These are phyloP conservation scores for Heliosperma pusillum DNA, from an alignment of 148 eudicot species.

Conservation along the genomic window DNA sequence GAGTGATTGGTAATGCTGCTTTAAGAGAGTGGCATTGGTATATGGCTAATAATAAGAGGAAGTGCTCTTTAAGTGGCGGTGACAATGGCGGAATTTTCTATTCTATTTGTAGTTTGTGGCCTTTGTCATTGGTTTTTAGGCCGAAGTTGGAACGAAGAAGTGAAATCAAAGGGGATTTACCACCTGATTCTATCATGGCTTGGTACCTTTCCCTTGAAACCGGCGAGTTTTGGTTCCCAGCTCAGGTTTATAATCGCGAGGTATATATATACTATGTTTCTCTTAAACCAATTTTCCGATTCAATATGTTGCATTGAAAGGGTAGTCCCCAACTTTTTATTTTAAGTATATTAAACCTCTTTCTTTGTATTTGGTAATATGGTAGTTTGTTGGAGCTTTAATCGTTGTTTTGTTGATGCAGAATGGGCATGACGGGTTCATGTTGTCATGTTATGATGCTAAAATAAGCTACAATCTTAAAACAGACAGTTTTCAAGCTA, in stretches of 20 bases:
- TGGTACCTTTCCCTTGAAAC: conserved; percentile 66
- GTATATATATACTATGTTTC: conserved; percentile 31
- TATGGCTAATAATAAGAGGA: conserved; percentile 36
- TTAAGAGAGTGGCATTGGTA: conserved; percentile 53
- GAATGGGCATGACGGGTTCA: conserved; percentile 88
- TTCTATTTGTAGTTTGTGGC: conserved; percentile 36
- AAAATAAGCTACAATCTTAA: conserved; percentile 56
- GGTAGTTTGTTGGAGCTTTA: not conserved
- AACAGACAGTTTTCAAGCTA: conserved; percentile 71
- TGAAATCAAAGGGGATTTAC: conserved; percentile 24
- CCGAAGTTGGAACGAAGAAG: conserved; percentile 23
- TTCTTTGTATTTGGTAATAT: not conserved
- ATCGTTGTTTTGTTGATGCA: conserved; percentile 32
- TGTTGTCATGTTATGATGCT: conserved; percentile 96
- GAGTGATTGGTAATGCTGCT: conserved; percentile 55
- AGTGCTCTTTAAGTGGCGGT: conserved; percentile 14
- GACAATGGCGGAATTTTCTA: conserved; percentile 27
- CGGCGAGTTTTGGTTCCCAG: conserved; percentile 84
- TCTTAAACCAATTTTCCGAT: not conserved
- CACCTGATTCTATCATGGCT: conserved; percentile 63
- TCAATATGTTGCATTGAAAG: not conserved
- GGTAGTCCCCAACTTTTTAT: not conserved
- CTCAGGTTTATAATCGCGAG: conserved; percentile 94
- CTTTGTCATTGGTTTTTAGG: conserved; percentile 25
- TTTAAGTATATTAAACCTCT: no score